phyloP scores from a whole-genome alignment of 768 basidiomycete genomes.

The Brasilioporus rufonigricans region DNA sequence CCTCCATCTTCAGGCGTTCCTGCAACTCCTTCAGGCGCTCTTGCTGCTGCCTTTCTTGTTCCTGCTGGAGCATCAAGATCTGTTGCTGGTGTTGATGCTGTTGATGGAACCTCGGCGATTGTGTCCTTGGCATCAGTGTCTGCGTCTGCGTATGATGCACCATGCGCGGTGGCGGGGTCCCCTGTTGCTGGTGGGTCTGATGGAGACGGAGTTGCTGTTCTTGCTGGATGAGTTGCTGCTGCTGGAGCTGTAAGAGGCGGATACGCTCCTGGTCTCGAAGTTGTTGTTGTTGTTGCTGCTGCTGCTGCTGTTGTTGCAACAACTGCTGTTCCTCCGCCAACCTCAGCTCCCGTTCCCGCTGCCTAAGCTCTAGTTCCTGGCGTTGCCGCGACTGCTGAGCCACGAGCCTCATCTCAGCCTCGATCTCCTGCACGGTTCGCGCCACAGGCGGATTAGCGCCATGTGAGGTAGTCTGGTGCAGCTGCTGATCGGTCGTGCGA shows the following conservation, averaged over 20 bases:
- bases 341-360: slow-evolving; percentile 44
- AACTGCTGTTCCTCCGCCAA: slow-evolving; percentile 35
- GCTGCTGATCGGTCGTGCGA: slow-evolving; percentile 36
- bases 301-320: slow-evolving; percentile 39
- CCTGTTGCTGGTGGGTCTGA: slow-evolving; percentile 36
- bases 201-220: slow-evolving; percentile 38
- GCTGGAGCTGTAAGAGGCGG: slow-evolving; percentile 43
- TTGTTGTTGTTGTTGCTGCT: slow-evolving; percentile 38
- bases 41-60: slow-evolving; percentile 60
- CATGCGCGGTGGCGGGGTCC: slow-evolving; percentile 72
- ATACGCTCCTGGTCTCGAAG: slow-evolving; percentile 42
- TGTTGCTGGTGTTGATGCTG: slow-evolving; percentile 75
- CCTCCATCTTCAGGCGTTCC: slow-evolving; percentile 63
- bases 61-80: slow-evolving; percentile 63
- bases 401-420: slow-evolving; percentile 75
- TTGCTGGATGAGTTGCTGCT: slow-evolving; percentile 36
- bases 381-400: slow-evolving; percentile 45
- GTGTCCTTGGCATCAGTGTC: slow-evolving; percentile 49
- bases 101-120: slow-evolving; percentile 78
- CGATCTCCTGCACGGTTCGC: slow-evolving; percentile 78
- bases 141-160: slow-evolving; percentile 34
- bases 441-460: slow-evolving; percentile 38
- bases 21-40: slow-evolving; percentile 58
- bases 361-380: slow-evolving; percentile 44
- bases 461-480: slow-evolving; percentile 36